phyloP scores from a whole-genome alignment of 805 yeast species.

The Cyberlindnera veronae region DNA sequence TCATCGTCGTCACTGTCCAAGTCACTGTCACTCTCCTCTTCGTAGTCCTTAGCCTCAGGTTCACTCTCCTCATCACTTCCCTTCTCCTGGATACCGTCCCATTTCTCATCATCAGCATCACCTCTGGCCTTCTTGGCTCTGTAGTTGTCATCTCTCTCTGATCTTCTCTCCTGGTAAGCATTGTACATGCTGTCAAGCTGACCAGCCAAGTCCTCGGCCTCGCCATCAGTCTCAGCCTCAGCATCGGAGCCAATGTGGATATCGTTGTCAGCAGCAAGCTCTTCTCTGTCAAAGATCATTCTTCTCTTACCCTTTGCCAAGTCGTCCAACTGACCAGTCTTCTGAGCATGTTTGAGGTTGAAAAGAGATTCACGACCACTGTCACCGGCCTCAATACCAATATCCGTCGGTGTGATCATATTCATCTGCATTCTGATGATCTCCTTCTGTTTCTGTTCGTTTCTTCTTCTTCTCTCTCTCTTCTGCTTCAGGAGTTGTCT shows the following conservation, averaged over 20 bases:
- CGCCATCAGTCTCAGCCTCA: conserved; percentile 43
- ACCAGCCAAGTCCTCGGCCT: conserved; percentile 67
- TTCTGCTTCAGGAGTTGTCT: conserved; percentile 65
- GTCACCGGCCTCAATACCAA: conserved; percentile 89
- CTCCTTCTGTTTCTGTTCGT: conserved; percentile 85
- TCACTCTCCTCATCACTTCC: conserved; percentile 34
- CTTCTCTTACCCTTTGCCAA: conserved; percentile 73
- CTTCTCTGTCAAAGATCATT: conserved; percentile 55
- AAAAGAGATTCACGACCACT: conserved; percentile 77
- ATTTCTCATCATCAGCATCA: conserved; percentile 68
- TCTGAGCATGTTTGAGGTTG: conserved; percentile 80
- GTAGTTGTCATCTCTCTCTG: conserved; percentile 66
- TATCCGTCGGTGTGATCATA: conserved; percentile 88
- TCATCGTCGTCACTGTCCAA: conserved; percentile 68
- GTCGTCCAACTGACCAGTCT: conserved; percentile 75
- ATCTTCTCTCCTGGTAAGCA: conserved; percentile 59
- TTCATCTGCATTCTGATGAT: conserved; percentile 91
- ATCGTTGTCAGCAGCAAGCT: conserved; percentile 51
- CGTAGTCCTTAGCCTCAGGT: conserved; percentile 39
- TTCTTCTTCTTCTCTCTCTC: conserved; percentile 78
- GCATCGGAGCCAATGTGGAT: conserved; percentile 50
- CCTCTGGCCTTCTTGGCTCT: conserved; percentile 73
- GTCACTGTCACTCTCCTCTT: conserved; percentile 34
- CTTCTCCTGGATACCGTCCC: conserved; percentile 69
- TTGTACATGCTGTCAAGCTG: conserved; percentile 82